These are phyloP conservation scores for Micromonas pusilla DNA, from an alignment of 139 green algal genomes.

Conservation along the genomic window DNA sequence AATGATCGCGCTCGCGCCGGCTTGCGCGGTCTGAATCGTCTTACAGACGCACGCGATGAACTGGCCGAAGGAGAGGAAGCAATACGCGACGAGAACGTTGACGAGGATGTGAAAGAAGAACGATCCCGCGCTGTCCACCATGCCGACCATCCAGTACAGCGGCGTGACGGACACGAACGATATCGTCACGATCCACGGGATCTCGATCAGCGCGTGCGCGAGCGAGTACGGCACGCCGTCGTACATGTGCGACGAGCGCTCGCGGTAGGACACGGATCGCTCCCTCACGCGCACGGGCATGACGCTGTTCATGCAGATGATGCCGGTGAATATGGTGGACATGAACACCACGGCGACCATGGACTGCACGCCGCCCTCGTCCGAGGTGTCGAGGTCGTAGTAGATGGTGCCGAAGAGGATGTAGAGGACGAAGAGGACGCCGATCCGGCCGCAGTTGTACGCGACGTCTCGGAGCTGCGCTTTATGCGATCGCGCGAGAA, in stretches of 20 bases:
- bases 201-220: slow-evolving; percentile 2
- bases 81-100: neutral
- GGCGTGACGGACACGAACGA: neutral
- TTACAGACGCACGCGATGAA: neutral
- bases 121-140: neutral
- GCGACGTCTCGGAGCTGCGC: slow-evolving; percentile 10
- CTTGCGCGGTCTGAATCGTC: slow-evolving; percentile 19
- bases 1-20: slow-evolving; percentile 1
- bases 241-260: slow-evolving; percentile 19
- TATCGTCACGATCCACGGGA: slow-evolving; percentile 4
- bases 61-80: slow-evolving; percentile 9
- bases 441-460: slow-evolving; percentile 19
- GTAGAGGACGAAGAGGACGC: slow-evolving; percentile 15
- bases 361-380: slow-evolving; percentile 14
- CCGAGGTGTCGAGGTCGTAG: slow-evolving; percentile 2
- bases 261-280: slow-evolving; percentile 6
- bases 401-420: slow-evolving; percentile 23
- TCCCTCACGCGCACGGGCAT: slow-evolving; percentile 17
- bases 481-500: neutral
- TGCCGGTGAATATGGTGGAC: slow-evolving; percentile 22
- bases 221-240: slow-evolving; percentile 5
- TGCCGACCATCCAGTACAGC: slow-evolving; percentile 16
- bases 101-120: slow-evolving; percentile 19
- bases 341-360: slow-evolving; percentile 21
- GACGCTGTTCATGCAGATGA: slow-evolving; percentile 23